Percentiles rank a stretch among this genome's conserved stretches.
Evolutionary conservation across 2,329 filamentous ascomycete species (phyloP).

Genomic region (Pseudonectria foliicola): DNA sequence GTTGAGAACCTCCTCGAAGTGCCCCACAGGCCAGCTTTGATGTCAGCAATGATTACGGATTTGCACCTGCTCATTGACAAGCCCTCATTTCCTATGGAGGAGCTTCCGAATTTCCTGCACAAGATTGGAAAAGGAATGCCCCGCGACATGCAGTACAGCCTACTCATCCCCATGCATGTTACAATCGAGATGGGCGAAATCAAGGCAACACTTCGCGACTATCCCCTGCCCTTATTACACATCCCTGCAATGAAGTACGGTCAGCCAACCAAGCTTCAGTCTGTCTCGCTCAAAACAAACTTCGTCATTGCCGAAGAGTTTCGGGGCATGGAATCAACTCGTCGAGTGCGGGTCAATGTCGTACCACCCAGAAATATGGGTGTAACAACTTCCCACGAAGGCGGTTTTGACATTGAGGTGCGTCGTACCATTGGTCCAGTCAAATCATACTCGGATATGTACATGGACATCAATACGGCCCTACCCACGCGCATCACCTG

Average conservation of each 20-base stretch:
- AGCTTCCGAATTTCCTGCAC: conserved; percentile 79
- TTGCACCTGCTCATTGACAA: conserved; percentile 83
- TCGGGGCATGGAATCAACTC: conserved; percentile 69
- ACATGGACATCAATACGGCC: conserved; percentile 85
- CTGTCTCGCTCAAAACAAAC: conserved; percentile 77
- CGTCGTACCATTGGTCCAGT: conserved; percentile 87
- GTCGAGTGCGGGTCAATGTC: conserved; percentile 75
- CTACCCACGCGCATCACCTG: conserved; percentile 91
- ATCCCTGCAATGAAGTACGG: conserved; percentile 74
- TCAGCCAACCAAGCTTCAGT: conserved; percentile 73
- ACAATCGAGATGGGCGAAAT: conserved; percentile 87
- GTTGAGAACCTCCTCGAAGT: conserved; percentile 80
- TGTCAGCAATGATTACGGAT: conserved; percentile 75
- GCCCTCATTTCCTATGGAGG: conserved; percentile 77
- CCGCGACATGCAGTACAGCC: conserved; percentile 78
- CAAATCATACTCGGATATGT: conserved; percentile 92
- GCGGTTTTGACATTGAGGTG: conserved; percentile 77
- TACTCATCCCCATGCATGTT: conserved; percentile 85
- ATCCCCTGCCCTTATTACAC: conserved; percentile 85
- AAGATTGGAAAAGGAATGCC: conserved; percentile 96
- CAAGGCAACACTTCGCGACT: conserved; percentile 80
- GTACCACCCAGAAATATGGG: conserved; percentile 61
- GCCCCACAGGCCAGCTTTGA: conserved; percentile 74
- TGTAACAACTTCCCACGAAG: conserved; percentile 45
- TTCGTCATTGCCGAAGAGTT: conserved; percentile 96